Base-by-base conservation (phyloP, 805 yeast species). In the Yamadazyma laniorum region DNA sequence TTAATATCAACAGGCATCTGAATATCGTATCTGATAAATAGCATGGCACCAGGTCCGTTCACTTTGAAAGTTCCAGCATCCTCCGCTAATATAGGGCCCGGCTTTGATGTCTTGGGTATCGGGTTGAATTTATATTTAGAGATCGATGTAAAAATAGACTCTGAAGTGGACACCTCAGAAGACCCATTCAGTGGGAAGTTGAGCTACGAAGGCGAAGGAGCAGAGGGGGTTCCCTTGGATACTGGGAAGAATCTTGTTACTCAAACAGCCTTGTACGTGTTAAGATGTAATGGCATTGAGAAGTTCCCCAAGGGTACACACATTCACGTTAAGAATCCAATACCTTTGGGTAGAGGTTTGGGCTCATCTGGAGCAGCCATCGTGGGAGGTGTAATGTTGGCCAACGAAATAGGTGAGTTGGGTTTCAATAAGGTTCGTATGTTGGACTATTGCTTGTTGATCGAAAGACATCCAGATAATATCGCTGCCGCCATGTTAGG, bases 401-500 rank as follows among this genome's bases (percentile, higher is more conserved):
- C 95, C 33, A 86, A 86, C 56, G 91, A 82, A 48, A 72, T 90
- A 23, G 96, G 93, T 26, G 71, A 77, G 35, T 68, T 91, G 25
- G 79, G 77, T 1, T 77, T 89, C 43, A 66, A 81, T 34, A 90
- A 85, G 62, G 82, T 78, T 51, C 74, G 98, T 51, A 75, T 93
- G 80, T 70, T 93, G 52, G 99, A 93, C 62, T 93, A 85, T 70
- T 88, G 96, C 61, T 74, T 93, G 51, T 86, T 93, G 93, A 90
- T 93, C 50, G 99, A 93, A 69, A 81, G 98, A 59, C 99, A 93
- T 56, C 99, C 99, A 25, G 99, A 93, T 65, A 93, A 93, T 62
- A 90, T 93, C 55, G 88, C 96, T 9, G 99, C 99, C 22, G 96
- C 99, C 25, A 88, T 93, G 96, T 84, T 90, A 82, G 99, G 99